Percentiles rank a stretch among this genome's conserved stretches.
Conservation (phyloP, 202 grass and related monocot genomes). For the Sporobolus alterniflorus region DNA sequence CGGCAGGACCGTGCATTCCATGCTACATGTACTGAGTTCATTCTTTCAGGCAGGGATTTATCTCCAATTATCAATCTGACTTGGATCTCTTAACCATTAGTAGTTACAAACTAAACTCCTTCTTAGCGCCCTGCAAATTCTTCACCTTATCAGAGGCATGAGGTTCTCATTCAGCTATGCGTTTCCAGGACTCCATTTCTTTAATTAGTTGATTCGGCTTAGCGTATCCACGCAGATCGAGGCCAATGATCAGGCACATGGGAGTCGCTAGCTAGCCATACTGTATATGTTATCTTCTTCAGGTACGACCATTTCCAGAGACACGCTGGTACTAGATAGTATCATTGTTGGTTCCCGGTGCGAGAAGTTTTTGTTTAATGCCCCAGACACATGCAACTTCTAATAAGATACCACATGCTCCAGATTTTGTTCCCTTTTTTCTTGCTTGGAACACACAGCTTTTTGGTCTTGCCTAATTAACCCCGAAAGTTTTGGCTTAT, state of each 20-base stretch:
- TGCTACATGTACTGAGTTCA: too few species aligned
- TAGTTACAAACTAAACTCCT: background rate
- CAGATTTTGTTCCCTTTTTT: background rate
- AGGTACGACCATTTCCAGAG: slow-evolving; percentile 1
- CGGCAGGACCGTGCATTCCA: too few species aligned
- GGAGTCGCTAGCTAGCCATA: slow-evolving; percentile 33
- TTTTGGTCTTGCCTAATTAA: slow-evolving; percentile 32
- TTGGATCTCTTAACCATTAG: slow-evolving; percentile 25
- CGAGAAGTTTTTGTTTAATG: background rate
- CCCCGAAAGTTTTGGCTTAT: background rate
- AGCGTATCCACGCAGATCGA: slow-evolving; percentile 16
- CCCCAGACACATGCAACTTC: slow-evolving; percentile 26
- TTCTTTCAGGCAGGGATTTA: too few species aligned
- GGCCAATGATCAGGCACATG: slow-evolving; percentile 64
- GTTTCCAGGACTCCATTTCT: background rate
- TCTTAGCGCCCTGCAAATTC: slow-evolving; percentile 25
- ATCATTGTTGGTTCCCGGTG: slow-evolving; percentile 11
- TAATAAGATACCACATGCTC: background rate
- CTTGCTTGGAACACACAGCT: background rate
- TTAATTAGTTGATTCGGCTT: slow-evolving; percentile 20
- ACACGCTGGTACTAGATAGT: slow-evolving; percentile 45
- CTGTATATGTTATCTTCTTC: background rate
- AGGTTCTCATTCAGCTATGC: slow-evolving; percentile 20
- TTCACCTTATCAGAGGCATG: slow-evolving; percentile 15
- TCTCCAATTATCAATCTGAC: background rate